Base-by-base conservation (phyloP, 768 basidiomycete species). In the Hortiboletus flavorubellus region DNA sequence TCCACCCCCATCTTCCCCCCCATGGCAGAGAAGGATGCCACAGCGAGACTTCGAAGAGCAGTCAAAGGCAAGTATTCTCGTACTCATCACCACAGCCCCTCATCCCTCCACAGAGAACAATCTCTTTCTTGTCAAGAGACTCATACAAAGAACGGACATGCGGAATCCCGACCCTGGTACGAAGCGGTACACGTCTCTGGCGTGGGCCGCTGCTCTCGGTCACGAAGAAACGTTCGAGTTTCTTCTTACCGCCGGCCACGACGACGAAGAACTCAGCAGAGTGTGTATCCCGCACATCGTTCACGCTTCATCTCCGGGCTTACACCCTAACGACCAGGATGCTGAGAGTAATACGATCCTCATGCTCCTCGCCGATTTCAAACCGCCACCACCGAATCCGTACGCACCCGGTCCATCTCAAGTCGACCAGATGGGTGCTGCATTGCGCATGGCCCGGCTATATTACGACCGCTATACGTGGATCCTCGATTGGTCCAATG, bases 141-240 rank as follows among this genome's bases (percentile, higher is more conserved):
- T 98, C 61, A 79, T 93, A 51, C 84, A 90, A 70, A 76, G 88
- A 63, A 87, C 87, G 9, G 93, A 97, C 65, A 84, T 97, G 78
- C 84, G 95, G 21, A 98, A 98, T 73, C 85, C 92, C 9, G 95
- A 98, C 73, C 78, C 86, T 11, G 80, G 79, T 15, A 75, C 83
- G 23, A 82, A 81, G 60, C 81, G 91, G 8, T 87, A 88, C 67
- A 97, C 95, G 0, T 93, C 91, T 12, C 72, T 98, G 9, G 91
- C 93, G 5, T 98, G 93, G 93, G 85, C 94, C 2, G 93, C 93
- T 21, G 82, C 89, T 1, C 81, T 91, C 38, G 93, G 91, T 0
- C 85, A 91, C 57, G 87, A 95, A 66, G 94, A 96, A 67, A 93
- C 91, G 2, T 98, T 96, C 61, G 93, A 97, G 65, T 97, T 87